Conservation (phyloP, 139 green algal genomes). For the Coelastrella sp. region DNA sequence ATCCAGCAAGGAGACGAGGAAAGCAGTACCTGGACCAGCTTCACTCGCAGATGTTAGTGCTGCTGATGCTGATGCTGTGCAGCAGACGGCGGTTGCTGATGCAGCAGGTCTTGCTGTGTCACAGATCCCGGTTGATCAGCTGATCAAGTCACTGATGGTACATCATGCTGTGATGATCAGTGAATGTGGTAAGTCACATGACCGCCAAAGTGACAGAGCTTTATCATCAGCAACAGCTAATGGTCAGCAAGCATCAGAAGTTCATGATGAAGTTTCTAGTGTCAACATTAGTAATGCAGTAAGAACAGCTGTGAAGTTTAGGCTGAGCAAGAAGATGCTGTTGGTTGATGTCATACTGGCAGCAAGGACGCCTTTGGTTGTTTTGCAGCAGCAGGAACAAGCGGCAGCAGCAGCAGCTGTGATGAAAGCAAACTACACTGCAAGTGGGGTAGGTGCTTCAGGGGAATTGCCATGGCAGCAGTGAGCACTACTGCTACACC, state of each 20-base stretch:
- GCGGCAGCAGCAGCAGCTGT: background rate
- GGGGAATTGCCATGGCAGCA: conserved; percentile 25
- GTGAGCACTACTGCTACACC: background rate
- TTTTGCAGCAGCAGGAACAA: conserved; percentile 19
- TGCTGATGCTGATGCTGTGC: too few species aligned
- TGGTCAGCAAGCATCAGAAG: too few species aligned
- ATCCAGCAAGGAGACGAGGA: background rate
- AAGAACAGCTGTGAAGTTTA: conserved; percentile 27
- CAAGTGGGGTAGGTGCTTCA: too few species aligned
- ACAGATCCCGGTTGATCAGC: background rate
- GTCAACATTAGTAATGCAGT: background rate
- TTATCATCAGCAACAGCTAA: too few species aligned
- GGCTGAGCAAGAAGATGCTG: conserved; percentile 45
- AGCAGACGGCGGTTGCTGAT: too few species aligned
- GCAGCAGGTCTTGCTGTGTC: background rate
- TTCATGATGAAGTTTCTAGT: background rate
- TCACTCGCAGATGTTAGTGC: too few species aligned
- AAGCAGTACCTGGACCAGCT: too few species aligned
- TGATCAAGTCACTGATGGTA: background rate
- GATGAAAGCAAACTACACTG: background rate
- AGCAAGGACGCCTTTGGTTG: background rate
- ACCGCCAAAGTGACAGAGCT: too few species aligned
- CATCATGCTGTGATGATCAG: too few species aligned
- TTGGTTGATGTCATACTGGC: conserved; percentile 33
- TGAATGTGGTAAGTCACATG: too few species aligned